Percentiles rank a stretch among this genome's conserved stretches.
Conservation (phyloP, 2,329 filamentous ascomycete species). For the Aspergillus alliaceus region DNA sequence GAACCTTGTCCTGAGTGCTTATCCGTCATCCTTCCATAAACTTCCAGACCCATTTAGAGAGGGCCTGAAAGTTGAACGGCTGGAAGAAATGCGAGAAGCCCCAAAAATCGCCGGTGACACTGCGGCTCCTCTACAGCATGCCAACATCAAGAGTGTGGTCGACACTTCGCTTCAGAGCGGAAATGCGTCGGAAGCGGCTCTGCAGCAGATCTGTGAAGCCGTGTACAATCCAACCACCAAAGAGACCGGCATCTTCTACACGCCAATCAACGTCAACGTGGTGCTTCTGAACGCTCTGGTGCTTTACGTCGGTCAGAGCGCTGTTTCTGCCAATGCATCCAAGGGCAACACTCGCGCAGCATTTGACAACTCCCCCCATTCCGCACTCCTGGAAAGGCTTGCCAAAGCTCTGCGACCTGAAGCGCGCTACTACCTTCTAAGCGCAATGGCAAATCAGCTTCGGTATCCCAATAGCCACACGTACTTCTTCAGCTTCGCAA, state of each 20-base stretch:
- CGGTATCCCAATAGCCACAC: slow-evolving; percentile 88
- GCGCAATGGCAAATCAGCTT: slow-evolving; percentile 85
- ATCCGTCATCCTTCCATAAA: slow-evolving; percentile 68
- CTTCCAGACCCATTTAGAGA: slow-evolving; percentile 71
- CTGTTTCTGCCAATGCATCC: slow-evolving; percentile 59
- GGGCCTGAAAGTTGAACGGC: slow-evolving; percentile 72
- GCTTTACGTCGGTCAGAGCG: slow-evolving; percentile 75
- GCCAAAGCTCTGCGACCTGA: slow-evolving; percentile 73
- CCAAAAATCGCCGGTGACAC: slow-evolving; percentile 67
- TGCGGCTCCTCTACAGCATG: slow-evolving; percentile 46
- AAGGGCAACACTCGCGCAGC: slow-evolving; percentile 57
- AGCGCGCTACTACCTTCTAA: slow-evolving; percentile 79
- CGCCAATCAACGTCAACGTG: slow-evolving; percentile 67
- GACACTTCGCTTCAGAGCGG: slow-evolving; percentile 56
- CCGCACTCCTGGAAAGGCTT: slow-evolving; percentile 72
- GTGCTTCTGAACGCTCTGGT: slow-evolving; percentile 77
- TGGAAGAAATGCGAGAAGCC: slow-evolving; percentile 70
- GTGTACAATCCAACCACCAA: slow-evolving; percentile 62
- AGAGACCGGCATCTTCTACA: slow-evolving; percentile 65
- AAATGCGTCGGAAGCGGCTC: slow-evolving; percentile 64
- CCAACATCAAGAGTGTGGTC: slow-evolving; percentile 55
- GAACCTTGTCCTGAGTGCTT: slow-evolving; percentile 83
- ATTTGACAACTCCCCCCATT: slow-evolving; percentile 68
- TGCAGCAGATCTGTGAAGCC: slow-evolving; percentile 74
- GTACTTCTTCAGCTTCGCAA: slow-evolving; percentile 83